phyloP scores from a whole-genome alignment of 1,284 basidiomycete genomes.

The Cutaneotrichosporon sp. region DNA sequence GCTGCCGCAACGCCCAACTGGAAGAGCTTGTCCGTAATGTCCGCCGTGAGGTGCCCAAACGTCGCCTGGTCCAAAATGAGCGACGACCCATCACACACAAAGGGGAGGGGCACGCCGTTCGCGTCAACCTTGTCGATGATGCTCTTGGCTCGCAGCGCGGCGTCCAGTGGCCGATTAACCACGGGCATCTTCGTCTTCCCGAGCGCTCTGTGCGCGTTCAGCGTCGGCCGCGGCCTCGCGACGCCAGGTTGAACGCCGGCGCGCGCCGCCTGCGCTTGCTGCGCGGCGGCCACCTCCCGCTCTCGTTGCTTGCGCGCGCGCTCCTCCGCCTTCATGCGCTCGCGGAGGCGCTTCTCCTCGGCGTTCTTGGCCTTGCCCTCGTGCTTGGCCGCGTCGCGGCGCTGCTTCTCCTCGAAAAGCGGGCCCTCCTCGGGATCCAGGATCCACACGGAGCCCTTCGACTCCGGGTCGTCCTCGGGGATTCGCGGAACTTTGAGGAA shows the following conservation, averaged over 20 bases:
- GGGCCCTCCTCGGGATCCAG: slow-evolving; percentile 66
- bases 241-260: neutral
- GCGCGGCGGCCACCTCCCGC: slow-evolving; percentile 23
- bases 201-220: slow-evolving; percentile 33
- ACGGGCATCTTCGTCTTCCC: slow-evolving; percentile 47
- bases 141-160: slow-evolving; percentile 40
- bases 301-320: slow-evolving; percentile 40
- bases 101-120: slow-evolving; percentile 42
- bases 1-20: slow-evolving; percentile 43
- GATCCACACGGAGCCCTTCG: slow-evolving; percentile 85
- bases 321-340: slow-evolving; percentile 43
- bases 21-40: slow-evolving; percentile 47
- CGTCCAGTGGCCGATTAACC: slow-evolving; percentile 44
- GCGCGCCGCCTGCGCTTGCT: slow-evolving; percentile 20
- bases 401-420: slow-evolving; percentile 52
- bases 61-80: slow-evolving; percentile 44
- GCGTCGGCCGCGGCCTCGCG: slow-evolving; percentile 7
- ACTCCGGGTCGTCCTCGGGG: slow-evolving; percentile 74
- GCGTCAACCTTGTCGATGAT: slow-evolving; percentile 44
- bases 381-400: slow-evolving; percentile 44
- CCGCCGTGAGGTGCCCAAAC: slow-evolving; percentile 46
- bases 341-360: slow-evolving; percentile 44
- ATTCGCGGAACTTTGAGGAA: slow-evolving; percentile 83
- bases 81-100: slow-evolving; percentile 47
- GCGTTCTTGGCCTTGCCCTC: slow-evolving; percentile 52